Evolutionary conservation across 306 rosid species (phyloP).

Genomic region (Acacia melanoxylon): DNA sequence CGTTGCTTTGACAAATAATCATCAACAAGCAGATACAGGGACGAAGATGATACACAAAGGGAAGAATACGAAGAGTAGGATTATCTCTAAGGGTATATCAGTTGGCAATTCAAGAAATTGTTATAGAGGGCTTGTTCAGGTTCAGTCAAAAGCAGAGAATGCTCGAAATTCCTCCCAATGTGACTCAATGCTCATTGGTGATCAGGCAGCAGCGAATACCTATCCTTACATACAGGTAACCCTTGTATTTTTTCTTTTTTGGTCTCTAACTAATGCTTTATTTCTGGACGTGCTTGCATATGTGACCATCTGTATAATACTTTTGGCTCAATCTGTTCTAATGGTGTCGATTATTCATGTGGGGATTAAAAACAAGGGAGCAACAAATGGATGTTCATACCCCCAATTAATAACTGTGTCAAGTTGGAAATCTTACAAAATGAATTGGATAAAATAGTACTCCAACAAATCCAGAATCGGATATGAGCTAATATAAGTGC

Average conservation of each 20-base stretch:
- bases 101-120: slow-evolving; percentile 86
- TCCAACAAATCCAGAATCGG: background rate
- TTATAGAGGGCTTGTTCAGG: slow-evolving; percentile 93
- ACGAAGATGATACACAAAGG: slow-evolving; percentile 98
- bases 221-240: slow-evolving; percentile 88
- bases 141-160: slow-evolving; percentile 80
- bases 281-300: background rate
- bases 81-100: slow-evolving; percentile 90
- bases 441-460: background rate
- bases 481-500: background rate
- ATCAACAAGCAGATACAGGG: slow-evolving; percentile 93
- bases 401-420: background rate
- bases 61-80: slow-evolving; percentile 85
- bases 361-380: background rate
- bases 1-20: slow-evolving; percentile 84
- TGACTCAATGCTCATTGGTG: slow-evolving; percentile 97
- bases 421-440: background rate
- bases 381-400: background rate
- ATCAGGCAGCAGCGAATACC: slow-evolving; percentile 86
- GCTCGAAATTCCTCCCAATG: slow-evolving; percentile 89
- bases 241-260: background rate
- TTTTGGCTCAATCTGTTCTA: background rate
- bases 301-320: background rate
- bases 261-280: background rate
- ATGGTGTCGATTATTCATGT: background rate